Evolutionary conservation across 805 yeast genomes (phyloP), one percentile per base, ranked within the genome.

Genomic region (Starmera pachycereana): DNA sequence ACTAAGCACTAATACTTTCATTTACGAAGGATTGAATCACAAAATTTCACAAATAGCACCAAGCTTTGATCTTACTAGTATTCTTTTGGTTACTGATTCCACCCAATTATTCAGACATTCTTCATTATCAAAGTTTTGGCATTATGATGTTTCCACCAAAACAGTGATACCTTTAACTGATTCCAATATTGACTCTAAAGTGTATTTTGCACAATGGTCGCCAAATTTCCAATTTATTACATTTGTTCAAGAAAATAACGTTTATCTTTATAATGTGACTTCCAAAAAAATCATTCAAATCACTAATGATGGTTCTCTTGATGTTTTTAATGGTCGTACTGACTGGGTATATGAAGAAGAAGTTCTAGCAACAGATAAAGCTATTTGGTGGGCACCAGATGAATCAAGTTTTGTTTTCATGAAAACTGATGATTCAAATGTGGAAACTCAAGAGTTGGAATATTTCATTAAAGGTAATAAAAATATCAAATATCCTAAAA

Each of bases 321-420:
- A 68, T 13, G 61, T 81, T 4, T 67, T 71, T 44, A 78, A 83
- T 48, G 95, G 86, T 6, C 78, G 69, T 45, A 78, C 89, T 0
- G 92, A 83, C 52, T 84, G 94, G 92, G 79, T 83, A 2, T 83
- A 83, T 56, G 94, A 84, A 55, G 94, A 84, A 52, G 95, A 84
- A 51, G 84, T 84, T 1, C 58, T 78, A 11, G 69, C 69, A 0
- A 50, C 61, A 12, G 89, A 81, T 45, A 59, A 56, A 30, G 76
- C 82, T 0, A 61, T 82, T 11, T 82, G 87, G 83, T 83, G 90
- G 88, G 63, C 79, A 12, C 79, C 81, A 1, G 75, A 76, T 45
- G 83, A 79, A 46, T 55, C 73, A 2, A 63, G 62, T 40, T 45
- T 82, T 36, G 62, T 79, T 0, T 84, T 65, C 49, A 68, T 81